A percentile compares a stretch with the other conserved stretches of the same genome.
Evolutionary conservation across 164 flowering plant species (phyloP).

Genomic region (Tetracentron sinense): DNA sequence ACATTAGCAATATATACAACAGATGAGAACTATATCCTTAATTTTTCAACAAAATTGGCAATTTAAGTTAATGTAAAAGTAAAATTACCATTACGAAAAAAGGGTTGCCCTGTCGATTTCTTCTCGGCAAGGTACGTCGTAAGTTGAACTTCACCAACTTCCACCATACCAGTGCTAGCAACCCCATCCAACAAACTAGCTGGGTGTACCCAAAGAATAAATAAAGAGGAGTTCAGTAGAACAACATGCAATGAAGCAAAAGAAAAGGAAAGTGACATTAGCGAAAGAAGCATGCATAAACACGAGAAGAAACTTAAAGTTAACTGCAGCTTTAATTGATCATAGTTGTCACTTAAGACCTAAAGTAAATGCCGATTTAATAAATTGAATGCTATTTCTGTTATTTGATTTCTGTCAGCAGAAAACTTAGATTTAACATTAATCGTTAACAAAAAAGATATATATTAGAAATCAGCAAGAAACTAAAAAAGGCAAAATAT

Average conservation of each 20-base stretch:
- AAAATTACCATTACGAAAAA: conserved; percentile 62
- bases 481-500: too few species aligned
- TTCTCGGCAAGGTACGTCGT: conserved; percentile 70
- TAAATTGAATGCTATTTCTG: too few species aligned
- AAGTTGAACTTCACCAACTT: conserved; percentile 75
- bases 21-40: background rate
- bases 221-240: background rate
- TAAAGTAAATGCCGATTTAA: too few species aligned
- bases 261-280: too few species aligned
- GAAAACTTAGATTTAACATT: too few species aligned
- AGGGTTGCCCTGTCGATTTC: conserved; percentile 64
- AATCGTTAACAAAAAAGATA: too few species aligned
- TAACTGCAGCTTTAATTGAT: too few species aligned
- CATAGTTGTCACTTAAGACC: too few species aligned
- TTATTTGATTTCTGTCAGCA: too few species aligned
- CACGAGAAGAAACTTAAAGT: too few species aligned
- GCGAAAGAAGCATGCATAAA: too few species aligned
- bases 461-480: too few species aligned
- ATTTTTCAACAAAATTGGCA: background rate
- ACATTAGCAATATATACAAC: background rate
- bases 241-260: background rate
- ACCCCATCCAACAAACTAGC: conserved; percentile 70
- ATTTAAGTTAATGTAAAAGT: background rate
- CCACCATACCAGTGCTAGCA: conserved; percentile 69
- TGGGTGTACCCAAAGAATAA: conserved; percentile 20